phyloP scores from a whole-genome alignment of 371 early-diverging fungal genomes.

The Zopfochytrium polystomum region DNA sequence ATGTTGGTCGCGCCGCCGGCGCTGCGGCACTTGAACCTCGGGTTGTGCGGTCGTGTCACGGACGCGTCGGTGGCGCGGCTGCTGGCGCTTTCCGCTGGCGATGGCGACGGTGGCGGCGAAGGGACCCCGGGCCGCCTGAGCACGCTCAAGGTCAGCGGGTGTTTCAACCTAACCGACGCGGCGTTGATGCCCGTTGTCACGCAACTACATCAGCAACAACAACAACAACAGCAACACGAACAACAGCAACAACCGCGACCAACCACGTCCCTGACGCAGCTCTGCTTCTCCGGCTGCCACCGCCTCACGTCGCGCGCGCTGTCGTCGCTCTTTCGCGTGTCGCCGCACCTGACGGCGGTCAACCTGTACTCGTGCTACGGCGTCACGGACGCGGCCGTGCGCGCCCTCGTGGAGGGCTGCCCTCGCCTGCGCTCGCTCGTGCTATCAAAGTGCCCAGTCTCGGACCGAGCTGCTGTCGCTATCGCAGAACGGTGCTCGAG shows the following conservation, averaged over 20 bases:
- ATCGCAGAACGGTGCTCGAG: slow-evolving; percentile 8
- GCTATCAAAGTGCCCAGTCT: slow-evolving; percentile 19
- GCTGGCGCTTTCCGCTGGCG: not conserved
- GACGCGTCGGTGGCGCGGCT: slow-evolving; percentile 9
- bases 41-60: slow-evolving; percentile 20
- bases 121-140: slow-evolving; percentile 9
- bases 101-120: not conserved
- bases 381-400: slow-evolving; percentile 17
- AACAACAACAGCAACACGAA: not conserved
- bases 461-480: slow-evolving; percentile 12
- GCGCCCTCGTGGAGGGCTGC: slow-evolving; percentile 13
- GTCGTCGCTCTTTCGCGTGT: slow-evolving; percentile 3
- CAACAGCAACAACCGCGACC: slow-evolving; percentile 3
- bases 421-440: slow-evolving; percentile 18
- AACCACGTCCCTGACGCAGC: slow-evolving; percentile 12
- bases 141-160: slow-evolving; percentile 29
- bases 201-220: not conserved
- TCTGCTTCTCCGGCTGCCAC: slow-evolving; percentile 30
- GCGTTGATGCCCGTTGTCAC: slow-evolving; percentile 1
- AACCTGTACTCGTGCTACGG: slow-evolving; percentile 24
- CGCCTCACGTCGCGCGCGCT: slow-evolving; percentile 11
- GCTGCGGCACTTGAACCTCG: slow-evolving; percentile 18
- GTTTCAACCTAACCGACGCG: slow-evolving; percentile 23
- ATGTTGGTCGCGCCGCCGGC: not conserved
- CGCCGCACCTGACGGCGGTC: slow-evolving; percentile 23